Evolutionary conservation across 257 asterid genomes (phyloP).

Genomic region (Fraxinus americana): DNA sequence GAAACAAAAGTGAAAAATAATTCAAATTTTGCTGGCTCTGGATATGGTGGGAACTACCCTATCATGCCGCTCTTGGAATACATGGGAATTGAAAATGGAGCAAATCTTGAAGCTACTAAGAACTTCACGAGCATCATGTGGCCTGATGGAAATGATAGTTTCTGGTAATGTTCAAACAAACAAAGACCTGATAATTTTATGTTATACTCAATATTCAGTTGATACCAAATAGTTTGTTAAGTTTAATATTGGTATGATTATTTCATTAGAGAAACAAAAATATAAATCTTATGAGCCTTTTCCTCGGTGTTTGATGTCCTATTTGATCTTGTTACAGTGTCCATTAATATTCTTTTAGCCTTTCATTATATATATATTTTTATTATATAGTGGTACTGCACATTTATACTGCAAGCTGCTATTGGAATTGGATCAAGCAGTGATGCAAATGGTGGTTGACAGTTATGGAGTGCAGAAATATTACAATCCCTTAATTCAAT

Average conservation of each 20-base stretch:
- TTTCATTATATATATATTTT: not conserved
- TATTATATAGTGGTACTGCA: slow-evolving; percentile 30
- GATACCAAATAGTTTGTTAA: not conserved
- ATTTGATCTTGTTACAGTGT: too few relatives aligned
- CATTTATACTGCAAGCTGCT: slow-evolving; percentile 35
- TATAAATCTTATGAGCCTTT: too few relatives aligned
- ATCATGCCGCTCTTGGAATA: not conserved
- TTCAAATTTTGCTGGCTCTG: not conserved
- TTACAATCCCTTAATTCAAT: slow-evolving; percentile 24
- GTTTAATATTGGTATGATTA: not conserved
- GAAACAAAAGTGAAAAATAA: not conserved
- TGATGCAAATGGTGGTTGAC: slow-evolving; percentile 39
- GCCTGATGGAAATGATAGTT: not conserved
- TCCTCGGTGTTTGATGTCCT: too few relatives aligned
- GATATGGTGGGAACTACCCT: not conserved
- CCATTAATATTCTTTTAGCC: not conserved
- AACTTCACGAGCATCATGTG: not conserved
- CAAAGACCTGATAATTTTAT: too few relatives aligned
- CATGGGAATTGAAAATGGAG: slow-evolving; percentile 4
- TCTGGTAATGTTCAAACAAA: not conserved
- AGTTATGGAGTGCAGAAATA: slow-evolving; percentile 44
- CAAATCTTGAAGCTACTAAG: not conserved
- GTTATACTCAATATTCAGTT: not conserved
- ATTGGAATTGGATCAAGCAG: slow-evolving; percentile 26
- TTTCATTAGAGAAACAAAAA: too few relatives aligned